phyloP scores from a whole-genome alignment of 2,329 filamentous ascomycete species.

The Talaromyces pinophilus region DNA sequence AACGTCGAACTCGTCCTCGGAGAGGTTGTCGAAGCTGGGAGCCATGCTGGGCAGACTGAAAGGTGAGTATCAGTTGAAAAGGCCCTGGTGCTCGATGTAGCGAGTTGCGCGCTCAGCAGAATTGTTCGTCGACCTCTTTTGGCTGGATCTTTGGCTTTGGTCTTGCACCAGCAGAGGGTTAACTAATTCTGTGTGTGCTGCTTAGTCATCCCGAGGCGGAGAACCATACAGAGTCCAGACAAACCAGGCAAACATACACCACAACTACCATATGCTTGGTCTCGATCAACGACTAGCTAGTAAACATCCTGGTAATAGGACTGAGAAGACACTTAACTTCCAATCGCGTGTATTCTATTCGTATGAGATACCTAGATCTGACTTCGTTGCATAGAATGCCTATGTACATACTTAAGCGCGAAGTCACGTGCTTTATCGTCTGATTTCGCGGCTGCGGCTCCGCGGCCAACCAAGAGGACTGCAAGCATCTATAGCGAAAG shows the following conservation, averaged over 20 bases:
- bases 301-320: too few relatives aligned
- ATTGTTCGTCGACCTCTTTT: conserved; percentile 15
- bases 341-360: too few relatives aligned
- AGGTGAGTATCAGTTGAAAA: conserved; percentile 26
- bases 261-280: too few relatives aligned
- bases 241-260: conserved; percentile 20
- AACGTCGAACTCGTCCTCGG: conserved; percentile 87
- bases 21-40: conserved; percentile 87
- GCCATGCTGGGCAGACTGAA: conserved; percentile 68
- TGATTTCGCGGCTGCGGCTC: neutral
- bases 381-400: too few relatives aligned
- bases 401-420: neutral
- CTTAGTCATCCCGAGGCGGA: conserved; percentile 25
- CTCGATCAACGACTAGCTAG: too few relatives aligned
- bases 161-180: conserved; percentile 17
- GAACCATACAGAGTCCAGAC: neutral
- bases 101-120: conserved; percentile 12
- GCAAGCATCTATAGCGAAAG: neutral
- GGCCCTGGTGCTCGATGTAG: conserved; percentile 19
- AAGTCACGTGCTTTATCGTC: conserved; percentile 16
- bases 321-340: too few relatives aligned
- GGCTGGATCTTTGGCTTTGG: conserved; percentile 10
- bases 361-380: too few relatives aligned
- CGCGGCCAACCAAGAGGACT: neutral
- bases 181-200: conserved; percentile 27